These are phyloP conservation scores for Ceratocystis albifundus DNA, from an alignment of 2,329 filamentous ascomycete genomes.

Conservation along the genomic window DNA sequence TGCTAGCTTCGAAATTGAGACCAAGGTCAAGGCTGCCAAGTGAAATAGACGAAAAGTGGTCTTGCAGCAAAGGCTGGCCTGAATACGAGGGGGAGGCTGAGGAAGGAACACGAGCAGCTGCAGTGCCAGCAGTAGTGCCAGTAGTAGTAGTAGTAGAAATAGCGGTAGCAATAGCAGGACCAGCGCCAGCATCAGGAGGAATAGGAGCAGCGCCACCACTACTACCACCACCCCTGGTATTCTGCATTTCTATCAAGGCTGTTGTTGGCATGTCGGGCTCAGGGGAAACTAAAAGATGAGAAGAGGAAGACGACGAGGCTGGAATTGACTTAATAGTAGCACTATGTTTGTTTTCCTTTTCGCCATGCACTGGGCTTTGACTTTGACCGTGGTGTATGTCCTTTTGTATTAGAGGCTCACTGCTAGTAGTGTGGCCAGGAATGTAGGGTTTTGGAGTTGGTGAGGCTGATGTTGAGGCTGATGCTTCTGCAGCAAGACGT, in stretches of 20 bases:
- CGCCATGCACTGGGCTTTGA: not conserved
- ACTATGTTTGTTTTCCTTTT: not conserved
- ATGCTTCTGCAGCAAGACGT: constrained; percentile 4
- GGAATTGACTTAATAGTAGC: not conserved
- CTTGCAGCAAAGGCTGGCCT: not conserved
- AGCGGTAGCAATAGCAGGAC: not conserved
- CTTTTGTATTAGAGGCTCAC: not conserved
- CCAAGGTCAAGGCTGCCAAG: constrained; percentile 8
- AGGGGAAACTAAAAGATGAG: constrained; percentile 7
- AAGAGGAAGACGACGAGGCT: constrained; percentile 7
- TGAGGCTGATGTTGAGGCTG: not conserved
- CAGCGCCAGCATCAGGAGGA: not conserved
- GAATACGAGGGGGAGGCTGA: constrained; percentile 16
- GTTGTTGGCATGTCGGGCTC: constrained; percentile 13
- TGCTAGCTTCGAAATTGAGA: constrained; percentile 14
- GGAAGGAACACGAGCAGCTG: constrained; percentile 7
- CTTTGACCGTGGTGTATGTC: not conserved
- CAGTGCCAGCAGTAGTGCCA: not conserved
- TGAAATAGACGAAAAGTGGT: constrained; percentile 20
- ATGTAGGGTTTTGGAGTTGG: constrained; percentile 1
- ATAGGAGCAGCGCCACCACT: not conserved
- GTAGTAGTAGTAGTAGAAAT: not conserved
- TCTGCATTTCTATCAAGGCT: not conserved
- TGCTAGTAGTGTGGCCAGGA: not conserved
- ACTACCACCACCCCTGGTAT: constrained; percentile 9